phyloP scores from a whole-genome alignment of 2,329 filamentous ascomycete genomes.

The Neofusicoccum sp. region DNA sequence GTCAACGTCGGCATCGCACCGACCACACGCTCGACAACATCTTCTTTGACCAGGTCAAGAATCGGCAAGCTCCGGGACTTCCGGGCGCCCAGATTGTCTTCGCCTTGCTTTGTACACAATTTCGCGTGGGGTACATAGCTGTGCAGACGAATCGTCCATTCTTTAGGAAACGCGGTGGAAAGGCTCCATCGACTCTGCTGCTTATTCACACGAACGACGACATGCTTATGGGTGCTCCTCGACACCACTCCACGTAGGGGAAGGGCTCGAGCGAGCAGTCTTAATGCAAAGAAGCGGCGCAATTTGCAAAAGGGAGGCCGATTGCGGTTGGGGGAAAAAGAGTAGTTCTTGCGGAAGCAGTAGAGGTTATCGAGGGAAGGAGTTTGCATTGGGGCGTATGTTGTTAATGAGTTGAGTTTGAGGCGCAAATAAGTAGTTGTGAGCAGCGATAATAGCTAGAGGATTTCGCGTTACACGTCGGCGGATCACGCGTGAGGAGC shows the following conservation, averaged over 20 bases:
- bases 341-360: neutral
- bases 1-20: neutral
- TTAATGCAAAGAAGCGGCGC: neutral
- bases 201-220: neutral
- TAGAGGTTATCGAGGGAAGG: neutral
- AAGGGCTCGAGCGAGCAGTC: neutral
- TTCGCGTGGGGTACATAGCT: slow-evolving; percentile 17
- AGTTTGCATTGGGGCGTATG: slow-evolving; percentile 12
- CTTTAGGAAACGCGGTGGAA: neutral
- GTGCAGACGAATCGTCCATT: slow-evolving; percentile 18
- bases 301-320: neutral
- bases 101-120: slow-evolving; percentile 17
- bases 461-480: neutral
- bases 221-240: neutral
- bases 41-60: neutral
- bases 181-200: neutral
- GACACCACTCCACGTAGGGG: no score
- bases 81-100: slow-evolving; percentile 11
- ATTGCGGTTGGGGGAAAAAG: slow-evolving; percentile 9
- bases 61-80: neutral
- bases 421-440: slow-evolving; percentile 16
- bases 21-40: neutral
- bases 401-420: slow-evolving; percentile 16
- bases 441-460: slow-evolving; percentile 18
- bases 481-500: neutral